Percentiles rank a stretch among this genome's conserved stretches.
These are phyloP conservation scores for Haberlea rhodopensis DNA, from an alignment of 257 asterid species.

Conservation along the genomic window DNA sequence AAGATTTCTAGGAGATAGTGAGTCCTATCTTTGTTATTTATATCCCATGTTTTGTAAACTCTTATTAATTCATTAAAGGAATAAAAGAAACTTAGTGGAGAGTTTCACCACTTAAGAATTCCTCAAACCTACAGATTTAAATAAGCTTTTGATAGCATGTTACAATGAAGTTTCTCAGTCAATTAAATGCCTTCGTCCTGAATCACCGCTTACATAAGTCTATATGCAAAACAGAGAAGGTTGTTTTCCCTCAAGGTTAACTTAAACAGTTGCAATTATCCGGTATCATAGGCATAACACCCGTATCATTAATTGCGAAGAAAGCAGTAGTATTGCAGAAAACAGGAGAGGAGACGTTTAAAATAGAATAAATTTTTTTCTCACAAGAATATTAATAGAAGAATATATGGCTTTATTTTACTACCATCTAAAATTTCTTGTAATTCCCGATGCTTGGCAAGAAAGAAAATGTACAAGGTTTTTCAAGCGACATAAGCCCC, in stretches of 20 bases:
- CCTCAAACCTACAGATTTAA: too few species aligned
- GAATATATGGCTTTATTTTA: conserved; percentile 5
- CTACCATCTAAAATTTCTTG: conserved; percentile 5
- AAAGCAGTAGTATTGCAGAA: neutral
- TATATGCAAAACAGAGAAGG: conserved; percentile 5
- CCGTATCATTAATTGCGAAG: neutral
- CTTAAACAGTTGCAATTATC: conserved; percentile 9
- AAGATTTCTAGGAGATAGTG: too few species aligned
- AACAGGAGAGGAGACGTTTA: neutral
- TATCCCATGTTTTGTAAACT: too few species aligned
- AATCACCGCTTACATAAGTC: neutral
- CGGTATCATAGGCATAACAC: conserved; percentile 4
- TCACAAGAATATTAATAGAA: conserved; percentile 1
- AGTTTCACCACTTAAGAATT: too few species aligned
- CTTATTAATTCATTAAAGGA: too few species aligned
- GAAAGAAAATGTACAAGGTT: neutral
- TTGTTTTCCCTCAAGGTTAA: neutral
- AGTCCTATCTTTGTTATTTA: too few species aligned
- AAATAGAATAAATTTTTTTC: neutral
- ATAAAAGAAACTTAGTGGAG: too few species aligned
- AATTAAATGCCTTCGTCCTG: conserved; percentile 5
- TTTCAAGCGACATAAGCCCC: conserved; percentile 1
- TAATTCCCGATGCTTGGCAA: neutral
- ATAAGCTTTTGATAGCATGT: neutral
- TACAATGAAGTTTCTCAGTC: conserved; percentile 5